Evolutionary conservation across 345 rosid species (phyloP).

Genomic region (Bruguiera gymnorhiza): DNA sequence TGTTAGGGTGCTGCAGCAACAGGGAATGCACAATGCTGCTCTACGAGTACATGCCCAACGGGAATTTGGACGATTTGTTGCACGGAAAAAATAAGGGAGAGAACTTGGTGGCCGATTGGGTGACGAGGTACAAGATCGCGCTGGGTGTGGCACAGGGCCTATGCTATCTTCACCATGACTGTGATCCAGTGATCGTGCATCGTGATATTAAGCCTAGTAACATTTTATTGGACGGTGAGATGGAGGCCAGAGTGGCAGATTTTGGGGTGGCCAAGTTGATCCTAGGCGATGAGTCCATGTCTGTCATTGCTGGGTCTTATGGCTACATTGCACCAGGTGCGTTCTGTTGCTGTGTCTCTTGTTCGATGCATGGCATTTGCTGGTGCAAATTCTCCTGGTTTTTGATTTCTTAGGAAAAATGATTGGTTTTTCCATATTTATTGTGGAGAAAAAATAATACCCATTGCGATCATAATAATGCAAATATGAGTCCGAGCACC

Average conservation of each 20-base stretch:
- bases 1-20: constrained; percentile 88
- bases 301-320: constrained; percentile 96
- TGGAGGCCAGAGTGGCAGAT: constrained; percentile 99
- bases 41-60: constrained; percentile 95
- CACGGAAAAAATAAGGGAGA: constrained; percentile 71
- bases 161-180: constrained; percentile 97
- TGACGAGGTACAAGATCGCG: constrained; percentile 72
- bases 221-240: constrained; percentile 73
- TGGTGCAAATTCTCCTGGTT: neutral
- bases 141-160: constrained; percentile 98
- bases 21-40: constrained; percentile 88
- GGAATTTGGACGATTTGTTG: constrained; percentile 74
- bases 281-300: constrained; percentile 89
- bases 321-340: constrained; percentile 99
- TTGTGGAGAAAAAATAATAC: no score
- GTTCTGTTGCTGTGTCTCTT: neutral
- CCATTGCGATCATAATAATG: no score
- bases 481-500: no score
- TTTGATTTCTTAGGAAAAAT: neutral
- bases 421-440: no score
- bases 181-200: constrained; percentile 94
- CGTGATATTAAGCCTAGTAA: constrained; percentile 95
- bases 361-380: neutral
- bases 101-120: constrained; percentile 76
- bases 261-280: constrained; percentile 94